Evolutionary conservation across 2,329 filamentous ascomycete species (phyloP).

Genomic region (Periconia macrospinosa): DNA sequence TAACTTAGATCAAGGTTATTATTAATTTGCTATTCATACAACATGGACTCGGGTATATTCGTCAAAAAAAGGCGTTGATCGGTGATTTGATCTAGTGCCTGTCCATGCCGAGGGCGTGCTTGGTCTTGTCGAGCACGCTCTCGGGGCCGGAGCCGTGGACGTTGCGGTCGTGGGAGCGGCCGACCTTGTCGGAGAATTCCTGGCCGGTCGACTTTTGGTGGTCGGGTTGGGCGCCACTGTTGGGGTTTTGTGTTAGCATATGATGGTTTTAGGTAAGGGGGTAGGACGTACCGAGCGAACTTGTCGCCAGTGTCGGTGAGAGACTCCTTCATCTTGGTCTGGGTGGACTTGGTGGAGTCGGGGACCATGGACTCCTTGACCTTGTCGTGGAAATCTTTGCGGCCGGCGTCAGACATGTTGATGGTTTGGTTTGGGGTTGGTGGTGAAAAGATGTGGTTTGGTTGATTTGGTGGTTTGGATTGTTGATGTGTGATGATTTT

Average conservation of each 20-base stretch:
- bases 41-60: too few relatives aligned
- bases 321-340: slow-evolving; percentile 60
- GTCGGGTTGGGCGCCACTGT: slow-evolving; percentile 54
- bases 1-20: too few relatives aligned
- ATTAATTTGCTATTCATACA: too few relatives aligned
- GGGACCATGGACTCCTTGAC: slow-evolving; percentile 60
- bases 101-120: slow-evolving; percentile 50
- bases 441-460: slow-evolving; percentile 1
- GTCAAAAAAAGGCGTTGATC: too few relatives aligned
- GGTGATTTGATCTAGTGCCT: slow-evolving; percentile 37
- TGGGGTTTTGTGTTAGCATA: slow-evolving; percentile 19
- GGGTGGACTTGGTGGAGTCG: slow-evolving; percentile 63
- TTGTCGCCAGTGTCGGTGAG: slow-evolving; percentile 61
- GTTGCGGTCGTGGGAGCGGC: slow-evolving; percentile 43
- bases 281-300: slow-evolving; percentile 48
- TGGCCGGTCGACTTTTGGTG: slow-evolving; percentile 58
- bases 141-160: slow-evolving; percentile 42
- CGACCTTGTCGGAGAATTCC: slow-evolving; percentile 46
- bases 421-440: slow-evolving; percentile 26
- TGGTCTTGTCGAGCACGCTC: slow-evolving; percentile 50
- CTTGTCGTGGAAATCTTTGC: slow-evolving; percentile 64
- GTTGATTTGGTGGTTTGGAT: not conserved
- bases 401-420: slow-evolving; percentile 63
- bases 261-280: not conserved
- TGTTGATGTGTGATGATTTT: not conserved